Evolutionary conservation across 108 stramenopile genomes (phyloP).

Genomic region (Nannochloropsis oceanica): DNA sequence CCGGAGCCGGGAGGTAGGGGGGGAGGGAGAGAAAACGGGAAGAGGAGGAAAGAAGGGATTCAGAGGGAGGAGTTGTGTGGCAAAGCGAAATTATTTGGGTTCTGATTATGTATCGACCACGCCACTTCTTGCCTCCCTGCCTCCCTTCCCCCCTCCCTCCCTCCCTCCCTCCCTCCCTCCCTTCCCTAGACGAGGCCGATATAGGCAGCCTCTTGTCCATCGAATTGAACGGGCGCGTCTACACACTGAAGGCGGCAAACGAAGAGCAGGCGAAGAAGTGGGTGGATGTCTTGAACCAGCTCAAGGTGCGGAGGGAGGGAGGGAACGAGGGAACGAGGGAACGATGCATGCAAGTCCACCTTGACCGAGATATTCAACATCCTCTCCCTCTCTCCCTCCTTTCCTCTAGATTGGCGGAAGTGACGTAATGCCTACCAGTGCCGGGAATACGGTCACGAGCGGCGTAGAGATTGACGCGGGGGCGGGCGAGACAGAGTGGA

Average conservation of each 20-base stretch:
- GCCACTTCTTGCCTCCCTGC: too few relatives aligned
- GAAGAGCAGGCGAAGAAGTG: too few relatives aligned
- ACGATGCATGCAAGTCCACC: not conserved
- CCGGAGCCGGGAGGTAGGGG: not conserved
- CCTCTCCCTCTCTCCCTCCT: not conserved
- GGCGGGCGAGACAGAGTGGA: not conserved
- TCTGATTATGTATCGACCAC: not conserved
- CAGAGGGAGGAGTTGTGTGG: not conserved
- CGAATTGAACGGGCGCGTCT: slow-evolving; percentile 39
- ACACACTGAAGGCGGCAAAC: slow-evolving; percentile 42
- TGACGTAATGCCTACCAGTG: not conserved
- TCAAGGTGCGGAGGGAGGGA: too few relatives aligned
- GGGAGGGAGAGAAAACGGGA: not conserved
- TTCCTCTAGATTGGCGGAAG: not conserved
- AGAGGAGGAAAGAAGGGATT: not conserved
- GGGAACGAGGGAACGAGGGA: not conserved
- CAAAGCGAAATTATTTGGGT: not conserved
- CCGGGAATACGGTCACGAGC: not conserved
- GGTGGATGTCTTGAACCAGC: too few relatives aligned
- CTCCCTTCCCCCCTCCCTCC: too few relatives aligned
- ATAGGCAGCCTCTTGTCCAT: slow-evolving; percentile 39
- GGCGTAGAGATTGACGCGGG: not conserved
- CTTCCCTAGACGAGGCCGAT: too few relatives aligned
- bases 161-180: not conserved
- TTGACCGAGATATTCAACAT: not conserved